Percentiles rank a stretch among this genome's conserved stretches.
phyloP scores from a whole-genome alignment of 2,329 filamentous ascomycete genomes.

The Leptoxyphium fumago region DNA sequence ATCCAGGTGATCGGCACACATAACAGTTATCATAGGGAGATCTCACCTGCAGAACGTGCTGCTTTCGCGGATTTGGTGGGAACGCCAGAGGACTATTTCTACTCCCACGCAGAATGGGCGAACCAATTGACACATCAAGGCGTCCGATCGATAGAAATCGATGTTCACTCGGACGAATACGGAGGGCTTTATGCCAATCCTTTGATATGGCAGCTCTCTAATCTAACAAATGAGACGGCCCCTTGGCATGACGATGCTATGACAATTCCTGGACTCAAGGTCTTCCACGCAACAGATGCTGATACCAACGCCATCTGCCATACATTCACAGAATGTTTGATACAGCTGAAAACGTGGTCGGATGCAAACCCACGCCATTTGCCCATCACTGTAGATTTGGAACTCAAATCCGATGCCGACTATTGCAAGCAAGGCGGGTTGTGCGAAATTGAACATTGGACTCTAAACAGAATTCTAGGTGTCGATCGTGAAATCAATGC shows the following conservation, averaged over 20 bases:
- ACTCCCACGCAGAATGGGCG: constrained; percentile 31
- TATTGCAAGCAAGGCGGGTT: constrained; percentile 21
- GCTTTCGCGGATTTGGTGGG: constrained; percentile 26
- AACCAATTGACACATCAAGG: constrained; percentile 32
- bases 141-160: constrained; percentile 34
- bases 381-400: constrained; percentile 35
- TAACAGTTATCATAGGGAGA: constrained; percentile 38
- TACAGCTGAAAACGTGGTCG: constrained; percentile 30
- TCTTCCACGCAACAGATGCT: constrained; percentile 37
- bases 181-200: constrained; percentile 35
- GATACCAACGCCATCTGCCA: constrained; percentile 33
- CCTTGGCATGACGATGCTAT: constrained; percentile 27
- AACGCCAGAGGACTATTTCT: constrained; percentile 29
- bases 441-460: constrained; percentile 30
- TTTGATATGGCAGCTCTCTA: constrained; percentile 27
- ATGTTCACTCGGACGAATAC: constrained; percentile 34
- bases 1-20: constrained; percentile 38
- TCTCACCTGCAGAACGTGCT: constrained; percentile 26
- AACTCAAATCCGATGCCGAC: constrained; percentile 31
- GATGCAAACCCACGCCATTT: constrained; percentile 29
- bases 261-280: constrained; percentile 31
- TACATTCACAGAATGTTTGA: constrained; percentile 32
- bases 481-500: constrained; percentile 35
- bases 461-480: constrained; percentile 26
- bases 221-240: constrained; percentile 21